Evolutionary conservation across 1,284 basidiomycete genomes (phyloP).

Genomic region (Crucibulum parvulum): DNA sequence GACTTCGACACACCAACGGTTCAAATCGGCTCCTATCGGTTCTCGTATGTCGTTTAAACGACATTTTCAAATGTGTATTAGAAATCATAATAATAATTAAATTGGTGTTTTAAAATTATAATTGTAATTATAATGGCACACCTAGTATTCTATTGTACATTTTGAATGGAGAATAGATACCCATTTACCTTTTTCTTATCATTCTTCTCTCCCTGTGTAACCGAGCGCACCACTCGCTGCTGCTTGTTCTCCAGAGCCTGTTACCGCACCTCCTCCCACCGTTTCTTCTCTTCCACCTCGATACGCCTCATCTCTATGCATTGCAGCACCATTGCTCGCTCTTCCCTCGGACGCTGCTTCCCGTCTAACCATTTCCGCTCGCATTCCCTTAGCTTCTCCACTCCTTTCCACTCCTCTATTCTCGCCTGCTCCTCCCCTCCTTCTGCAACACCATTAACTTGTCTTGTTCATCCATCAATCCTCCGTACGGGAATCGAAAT

Average conservation of each 20-base stretch:
- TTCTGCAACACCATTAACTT: constrained; percentile 46
- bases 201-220: too few species aligned
- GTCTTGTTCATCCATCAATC: constrained; percentile 57
- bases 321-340: constrained; percentile 43
- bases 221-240: constrained; percentile 14
- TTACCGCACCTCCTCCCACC: constrained; percentile 17
- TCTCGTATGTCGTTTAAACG: too few species aligned
- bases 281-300: constrained; percentile 23
- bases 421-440: constrained; percentile 42
- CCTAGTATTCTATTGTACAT: too few species aligned
- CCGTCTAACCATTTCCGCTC: constrained; percentile 61
- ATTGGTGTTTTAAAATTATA: too few species aligned
- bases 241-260: constrained; percentile 38
- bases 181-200: too few species aligned
- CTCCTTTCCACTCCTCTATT: constrained; percentile 40
- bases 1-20: not conserved
- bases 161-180: too few species aligned
- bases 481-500: constrained; percentile 62
- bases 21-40: constrained; percentile 13
- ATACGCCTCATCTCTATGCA: constrained; percentile 43
- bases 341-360: constrained; percentile 48
- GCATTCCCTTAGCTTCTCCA: constrained; percentile 50
- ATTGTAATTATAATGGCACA: too few species aligned
- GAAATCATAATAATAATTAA: too few species aligned
- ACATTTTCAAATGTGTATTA: too few species aligned